Evolutionary conservation across 768 basidiomycete species (phyloP).

Genomic region (Rhizopogon roseolus): DNA sequence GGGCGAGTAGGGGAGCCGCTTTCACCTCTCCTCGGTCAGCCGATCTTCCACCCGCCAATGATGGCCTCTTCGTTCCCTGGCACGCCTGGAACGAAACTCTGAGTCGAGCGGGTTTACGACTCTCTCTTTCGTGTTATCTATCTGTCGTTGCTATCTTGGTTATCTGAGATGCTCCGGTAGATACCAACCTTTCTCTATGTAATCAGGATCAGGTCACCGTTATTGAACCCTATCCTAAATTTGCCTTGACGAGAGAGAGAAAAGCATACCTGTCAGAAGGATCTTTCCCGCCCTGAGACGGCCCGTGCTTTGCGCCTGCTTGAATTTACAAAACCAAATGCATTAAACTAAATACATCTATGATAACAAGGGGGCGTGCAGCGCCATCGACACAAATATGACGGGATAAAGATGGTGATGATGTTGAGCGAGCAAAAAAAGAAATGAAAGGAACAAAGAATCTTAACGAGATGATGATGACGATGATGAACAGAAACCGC

Average conservation of each 20-base stretch:
- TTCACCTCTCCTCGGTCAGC: conserved; percentile 19
- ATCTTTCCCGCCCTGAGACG: no score
- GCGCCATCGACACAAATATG: conserved; percentile 9
- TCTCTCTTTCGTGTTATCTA: background rate
- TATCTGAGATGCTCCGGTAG: background rate
- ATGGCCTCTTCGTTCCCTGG: conserved; percentile 25
- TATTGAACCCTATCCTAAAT: no score
- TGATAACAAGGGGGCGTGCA: background rate
- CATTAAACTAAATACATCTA: conserved; percentile 14
- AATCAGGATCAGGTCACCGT: no score
- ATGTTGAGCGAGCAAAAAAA: background rate
- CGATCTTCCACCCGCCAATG: conserved; percentile 23
- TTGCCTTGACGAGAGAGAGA: no score
- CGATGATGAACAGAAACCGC: background rate
- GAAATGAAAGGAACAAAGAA: background rate
- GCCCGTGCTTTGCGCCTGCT: no score
- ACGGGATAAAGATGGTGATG: conserved; percentile 13
- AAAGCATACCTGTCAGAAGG: no score
- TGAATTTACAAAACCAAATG: conserved; percentile 7
- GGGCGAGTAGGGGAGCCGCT: conserved; percentile 33
- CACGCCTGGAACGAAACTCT: conserved; percentile 27
- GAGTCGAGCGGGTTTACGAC: background rate
- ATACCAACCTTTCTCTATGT: no score
- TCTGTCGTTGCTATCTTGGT: no score
- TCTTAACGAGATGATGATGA: no score